Evolutionary conservation across 2,329 filamentous ascomycete species (phyloP).

Genomic region (Aspergillus floridensis): DNA sequence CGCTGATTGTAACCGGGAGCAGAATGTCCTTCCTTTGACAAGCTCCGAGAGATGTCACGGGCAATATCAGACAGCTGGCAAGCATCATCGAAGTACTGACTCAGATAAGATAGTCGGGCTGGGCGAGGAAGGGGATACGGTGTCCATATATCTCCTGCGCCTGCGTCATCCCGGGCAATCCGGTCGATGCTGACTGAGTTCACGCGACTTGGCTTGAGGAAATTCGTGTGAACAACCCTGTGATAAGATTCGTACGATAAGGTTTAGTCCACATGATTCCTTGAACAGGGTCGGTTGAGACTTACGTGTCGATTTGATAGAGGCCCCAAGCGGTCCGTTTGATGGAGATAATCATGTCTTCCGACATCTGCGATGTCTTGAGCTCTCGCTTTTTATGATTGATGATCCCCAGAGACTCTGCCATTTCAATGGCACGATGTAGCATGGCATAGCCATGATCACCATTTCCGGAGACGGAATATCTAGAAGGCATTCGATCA

Average conservation of each 20-base stretch:
- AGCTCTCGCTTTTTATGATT: conserved; percentile 16
- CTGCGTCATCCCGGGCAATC: conserved; percentile 7
- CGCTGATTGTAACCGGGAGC: not conserved
- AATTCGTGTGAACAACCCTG: conserved; percentile 23
- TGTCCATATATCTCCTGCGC: conserved; percentile 10
- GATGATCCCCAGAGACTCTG: conserved; percentile 22
- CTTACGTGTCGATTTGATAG: conserved; percentile 31
- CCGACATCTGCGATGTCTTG: conserved; percentile 15
- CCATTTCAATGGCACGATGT: conserved; percentile 26
- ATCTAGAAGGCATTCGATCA: conserved; percentile 14
- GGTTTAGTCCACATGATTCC: not conserved
- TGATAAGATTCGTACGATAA: not conserved
- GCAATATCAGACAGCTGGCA: conserved; percentile 22
- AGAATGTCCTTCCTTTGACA: not conserved
- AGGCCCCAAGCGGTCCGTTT: conserved; percentile 25
- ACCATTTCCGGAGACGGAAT: conserved; percentile 27
- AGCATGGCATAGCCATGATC: conserved; percentile 30
- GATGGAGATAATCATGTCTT: conserved; percentile 23
- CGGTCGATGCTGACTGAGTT: conserved; percentile 14
- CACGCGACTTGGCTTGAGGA: conserved; percentile 18
- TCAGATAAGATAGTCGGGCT: conserved; percentile 12
- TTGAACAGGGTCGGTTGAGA: not conserved
- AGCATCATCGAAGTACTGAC: conserved; percentile 21
- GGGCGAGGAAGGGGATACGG: conserved; percentile 15
- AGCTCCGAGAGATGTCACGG: conserved; percentile 15